Base-by-base conservation (phyloP, 2,329 filamentous ascomycete genomes). In the Cordyceps cicadae region DNA sequence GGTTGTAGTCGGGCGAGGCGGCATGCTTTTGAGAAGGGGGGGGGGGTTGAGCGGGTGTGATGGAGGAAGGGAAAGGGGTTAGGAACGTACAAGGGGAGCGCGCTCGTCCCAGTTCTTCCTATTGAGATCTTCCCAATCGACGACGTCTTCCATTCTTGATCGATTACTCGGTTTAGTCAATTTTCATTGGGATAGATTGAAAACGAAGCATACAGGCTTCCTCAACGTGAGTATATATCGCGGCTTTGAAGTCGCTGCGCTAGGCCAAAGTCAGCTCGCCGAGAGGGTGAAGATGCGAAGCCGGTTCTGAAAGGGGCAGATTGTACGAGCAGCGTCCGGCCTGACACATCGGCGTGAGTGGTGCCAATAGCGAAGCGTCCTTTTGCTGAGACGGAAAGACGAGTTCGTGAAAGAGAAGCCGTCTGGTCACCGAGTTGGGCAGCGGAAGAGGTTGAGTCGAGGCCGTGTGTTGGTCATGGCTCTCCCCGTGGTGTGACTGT, bases 21-120 rank as follows among this genome's bases (percentile, higher is more conserved):
- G 58, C 61, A 39, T 64, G 63, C 63, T 64, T 11, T 26, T 34
- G n/a, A n/a, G n/a, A n/a, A n/a, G n/a, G n/a, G n/a, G n/a, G n/a
- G n/a, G n/a, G 5, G 32, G 15, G 12, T 1, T 21, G 54, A 15
- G n/a, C 7, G 43, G 29, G 5, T 29, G 29, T 29, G 8, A 19
- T 3, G 45, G n/a, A 9, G 39, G 12, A 5, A 17, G n/a, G 19
- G 24, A 50, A 9, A n/a, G 53, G n/a, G 17, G 2, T 11, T 11
- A 5, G 29, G 29, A 43, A 57, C 63, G 43, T 56, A 64, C 63
- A 37, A 64, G 39, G 12, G 63, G 61, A 46, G 57, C 63, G 15
- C 63, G 61, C 45, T 64, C 63, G 37, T 64, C 63, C 63, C 63
- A 64, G 29, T 29, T 32, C 26, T 29, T 54, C 19, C 34, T 51